Evolutionary conservation across 345 rosid species (phyloP).

Genomic region (Lepidium didymum): DNA sequence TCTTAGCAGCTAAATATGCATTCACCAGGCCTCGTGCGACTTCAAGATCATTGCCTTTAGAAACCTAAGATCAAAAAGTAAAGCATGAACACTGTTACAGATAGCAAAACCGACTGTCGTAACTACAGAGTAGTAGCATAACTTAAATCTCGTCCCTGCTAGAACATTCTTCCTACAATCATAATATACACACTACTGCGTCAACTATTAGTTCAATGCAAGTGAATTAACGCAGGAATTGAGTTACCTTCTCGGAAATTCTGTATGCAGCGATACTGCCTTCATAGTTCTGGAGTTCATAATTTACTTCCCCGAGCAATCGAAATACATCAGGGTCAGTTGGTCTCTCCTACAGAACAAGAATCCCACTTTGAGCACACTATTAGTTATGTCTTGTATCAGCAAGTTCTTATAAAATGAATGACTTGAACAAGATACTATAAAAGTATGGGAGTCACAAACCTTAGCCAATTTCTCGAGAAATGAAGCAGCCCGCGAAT

Average conservation of each 20-base stretch:
- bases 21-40: conserved; percentile 73
- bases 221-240: neutral
- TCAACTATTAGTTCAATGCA: neutral
- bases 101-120: neutral
- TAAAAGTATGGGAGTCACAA: conserved; percentile 16
- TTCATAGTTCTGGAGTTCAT: conserved; percentile 77
- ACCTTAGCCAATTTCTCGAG: conserved; percentile 85
- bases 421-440: conserved; percentile 2
- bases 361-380: neutral
- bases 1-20: conserved; percentile 86
- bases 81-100: neutral
- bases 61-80: conserved; percentile 37
- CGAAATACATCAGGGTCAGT: conserved; percentile 72
- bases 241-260: conserved; percentile 49
- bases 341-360: conserved; percentile 61
- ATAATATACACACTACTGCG: neutral
- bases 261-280: conserved; percentile 83
- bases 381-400: conserved; percentile 18
- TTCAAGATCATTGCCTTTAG: conserved; percentile 61
- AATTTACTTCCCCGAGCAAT: conserved; percentile 92
- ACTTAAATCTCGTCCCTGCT: too few species aligned
- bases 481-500: conserved; percentile 49
- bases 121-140: neutral
- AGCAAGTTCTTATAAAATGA: neutral
- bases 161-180: too few species aligned